Evolutionary conservation across 2,329 filamentous ascomycete genomes (phyloP), one percentile per base, ranked within the genome.

Genomic region (Diplodia sapinea): DNA sequence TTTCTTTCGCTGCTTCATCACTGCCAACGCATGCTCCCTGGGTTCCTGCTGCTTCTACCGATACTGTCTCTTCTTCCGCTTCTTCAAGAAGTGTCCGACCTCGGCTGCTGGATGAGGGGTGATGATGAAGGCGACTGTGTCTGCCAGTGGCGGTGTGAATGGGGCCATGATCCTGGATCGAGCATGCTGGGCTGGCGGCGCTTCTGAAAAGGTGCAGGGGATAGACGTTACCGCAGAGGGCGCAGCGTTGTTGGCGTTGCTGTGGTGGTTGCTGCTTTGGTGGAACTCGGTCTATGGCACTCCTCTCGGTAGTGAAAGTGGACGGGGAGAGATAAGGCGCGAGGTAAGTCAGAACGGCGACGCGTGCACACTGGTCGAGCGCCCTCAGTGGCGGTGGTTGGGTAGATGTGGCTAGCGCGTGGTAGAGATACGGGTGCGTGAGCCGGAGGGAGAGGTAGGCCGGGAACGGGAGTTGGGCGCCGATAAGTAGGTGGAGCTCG

Each of bases 391-490:
- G 43, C 23, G 72, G 70, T 47, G 68, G 72, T n/a, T 72, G 31
- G 17, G 31, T 65, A 5, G 70, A 68, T 8, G 70, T 52, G 11
- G 72, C 68, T 13, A 79, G 64, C 0, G 69, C 72, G 52, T 70
- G 68, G 70, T 78, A 75, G 36, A 81, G 69, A 12, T 70, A 67
- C 12, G 71, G 72, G 56, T 76, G 73, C 6, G 76, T 74, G 51
- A 82, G 75, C 54, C 79, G 79, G 11, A 82, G 73, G 3, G 80
- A 74, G 9, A 82, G 71, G 23, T 77, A 71, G 31, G 72, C 76
- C 50, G 81, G 78, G 0, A 72, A 71, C 6, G 77, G 72, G 9
- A 83, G 75, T 68, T 76, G 69, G 33, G 77, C 71, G 51, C 72
- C 69, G 54, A 82, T 74, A 26, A 72, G 66, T 40, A 72, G 71